Evolutionary conservation across 1,139 yeast species (phyloP).

Genomic region (Zygosaccharomyces sapae): DNA sequence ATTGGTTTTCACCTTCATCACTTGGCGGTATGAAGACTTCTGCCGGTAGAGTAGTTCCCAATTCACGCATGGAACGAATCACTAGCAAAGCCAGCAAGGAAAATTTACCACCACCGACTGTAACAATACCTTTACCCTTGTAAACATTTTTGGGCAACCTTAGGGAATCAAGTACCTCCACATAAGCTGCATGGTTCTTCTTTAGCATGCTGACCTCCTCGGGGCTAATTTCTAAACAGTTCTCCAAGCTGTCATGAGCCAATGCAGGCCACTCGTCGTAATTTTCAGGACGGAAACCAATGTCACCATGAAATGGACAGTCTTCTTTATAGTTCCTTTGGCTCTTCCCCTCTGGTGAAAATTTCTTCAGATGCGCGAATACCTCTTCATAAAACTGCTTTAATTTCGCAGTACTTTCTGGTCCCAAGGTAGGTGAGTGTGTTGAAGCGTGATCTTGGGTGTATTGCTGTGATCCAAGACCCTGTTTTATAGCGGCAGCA

Average conservation of each 20-base stretch:
- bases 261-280: slow-evolving; percentile 24
- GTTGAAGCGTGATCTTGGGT: not conserved
- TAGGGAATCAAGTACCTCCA: slow-evolving; percentile 46
- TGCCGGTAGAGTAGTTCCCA: slow-evolving; percentile 65
- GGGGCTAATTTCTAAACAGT: slow-evolving; percentile 41
- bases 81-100: slow-evolving; percentile 69
- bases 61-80: slow-evolving; percentile 57
- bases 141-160: slow-evolving; percentile 47
- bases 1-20: slow-evolving; percentile 60
- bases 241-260: slow-evolving; percentile 22
- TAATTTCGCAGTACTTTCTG: slow-evolving; percentile 12
- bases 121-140: slow-evolving; percentile 72
- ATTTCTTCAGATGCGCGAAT: slow-evolving; percentile 24
- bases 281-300: slow-evolving; percentile 29
- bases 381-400: slow-evolving; percentile 28
- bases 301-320: slow-evolving; percentile 27
- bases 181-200: slow-evolving; percentile 50
- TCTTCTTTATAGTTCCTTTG: slow-evolving; percentile 20
- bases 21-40: slow-evolving; percentile 70
- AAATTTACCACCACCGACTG: slow-evolving; percentile 77
- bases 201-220: slow-evolving; percentile 47
- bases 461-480: not conserved
- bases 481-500: slow-evolving; percentile 6
- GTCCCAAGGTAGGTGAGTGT: not conserved
- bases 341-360: slow-evolving; percentile 28